Evolutionary conservation across 2,329 filamentous ascomycete species (phyloP).

Genomic region (Trichoderma lentiforme): DNA sequence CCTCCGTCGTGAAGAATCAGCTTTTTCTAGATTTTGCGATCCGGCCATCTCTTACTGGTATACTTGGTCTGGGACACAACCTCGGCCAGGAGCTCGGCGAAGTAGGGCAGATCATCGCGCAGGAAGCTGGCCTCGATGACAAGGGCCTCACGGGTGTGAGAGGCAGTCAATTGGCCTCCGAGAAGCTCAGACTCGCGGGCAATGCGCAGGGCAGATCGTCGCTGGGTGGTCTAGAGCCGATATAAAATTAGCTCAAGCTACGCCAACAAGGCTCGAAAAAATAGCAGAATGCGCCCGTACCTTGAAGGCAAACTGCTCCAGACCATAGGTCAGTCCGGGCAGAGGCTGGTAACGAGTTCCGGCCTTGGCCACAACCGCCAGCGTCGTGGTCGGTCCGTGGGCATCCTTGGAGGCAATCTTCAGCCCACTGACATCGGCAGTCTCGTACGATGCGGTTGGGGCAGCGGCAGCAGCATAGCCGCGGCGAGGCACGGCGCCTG

Average conservation of each 20-base stretch:
- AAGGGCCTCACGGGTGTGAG: conserved; percentile 90
- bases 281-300: conserved; percentile 41
- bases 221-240: conserved; percentile 68
- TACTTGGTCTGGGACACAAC: conserved; percentile 87
- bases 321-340: conserved; percentile 83
- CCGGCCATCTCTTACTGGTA: conserved; percentile 53
- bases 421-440: conserved; percentile 78
- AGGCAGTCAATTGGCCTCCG: conserved; percentile 81
- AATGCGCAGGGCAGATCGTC: conserved; percentile 87
- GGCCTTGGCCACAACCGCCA: conserved; percentile 89
- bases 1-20: not conserved
- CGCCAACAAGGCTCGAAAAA: conserved; percentile 15
- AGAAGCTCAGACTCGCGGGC: conserved; percentile 93
- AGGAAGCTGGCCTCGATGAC: conserved; percentile 94
- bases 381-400: conserved; percentile 81
- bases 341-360: conserved; percentile 89
- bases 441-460: conserved; percentile 78
- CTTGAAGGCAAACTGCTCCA: conserved; percentile 98
- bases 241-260: conserved; percentile 46
- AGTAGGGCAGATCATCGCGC: conserved; percentile 93
- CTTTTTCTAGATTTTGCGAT: conserved; percentile 20
- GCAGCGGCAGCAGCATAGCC: conserved; percentile 54
- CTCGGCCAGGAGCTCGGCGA: conserved; percentile 91
- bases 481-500: conserved; percentile 55
- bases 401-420: conserved; percentile 91